A percentile compares a stretch with the other conserved stretches of the same genome.
phyloP scores from a whole-genome alignment of 768 basidiomycete species.

The Suillus hirtellus region DNA sequence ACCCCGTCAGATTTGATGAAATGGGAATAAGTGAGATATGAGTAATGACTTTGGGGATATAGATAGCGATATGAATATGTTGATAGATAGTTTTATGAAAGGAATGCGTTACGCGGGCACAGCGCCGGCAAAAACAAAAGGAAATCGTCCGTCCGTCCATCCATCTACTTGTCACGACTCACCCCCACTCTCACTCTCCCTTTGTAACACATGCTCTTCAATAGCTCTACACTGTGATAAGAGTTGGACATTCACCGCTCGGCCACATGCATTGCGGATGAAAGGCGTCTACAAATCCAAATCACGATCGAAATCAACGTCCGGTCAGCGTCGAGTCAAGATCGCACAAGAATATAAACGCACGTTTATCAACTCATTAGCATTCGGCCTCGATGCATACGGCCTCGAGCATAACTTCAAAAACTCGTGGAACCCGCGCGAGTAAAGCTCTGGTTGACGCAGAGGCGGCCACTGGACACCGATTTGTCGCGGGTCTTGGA shows the following conservation, averaged over 20 bases:
- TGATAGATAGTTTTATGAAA: slow-evolving; percentile 2
- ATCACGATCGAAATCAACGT: background rate
- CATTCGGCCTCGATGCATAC: slow-evolving; percentile 51
- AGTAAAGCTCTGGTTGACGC: slow-evolving; percentile 56
- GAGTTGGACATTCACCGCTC: slow-evolving; percentile 64
- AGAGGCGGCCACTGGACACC: slow-evolving; percentile 68
- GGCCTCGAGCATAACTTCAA: slow-evolving; percentile 66
- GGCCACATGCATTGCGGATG: slow-evolving; percentile 67
- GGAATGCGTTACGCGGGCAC: background rate
- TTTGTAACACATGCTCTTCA: slow-evolving; percentile 44
- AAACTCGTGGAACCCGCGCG: slow-evolving; percentile 74
- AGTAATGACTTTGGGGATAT: slow-evolving; percentile 1
- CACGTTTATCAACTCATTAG: slow-evolving; percentile 61
- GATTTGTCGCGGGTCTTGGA: slow-evolving; percentile 45
- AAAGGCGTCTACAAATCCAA: slow-evolving; percentile 50
- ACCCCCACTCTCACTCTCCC: slow-evolving; percentile 12
- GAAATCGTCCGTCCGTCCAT: background rate
- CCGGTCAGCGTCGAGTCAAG: background rate
- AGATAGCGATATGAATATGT: slow-evolving; percentile 7
- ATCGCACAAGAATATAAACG: slow-evolving; percentile 19
- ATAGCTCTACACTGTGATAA: slow-evolving; percentile 67
- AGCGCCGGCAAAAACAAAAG: background rate
- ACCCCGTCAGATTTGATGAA: background rate
- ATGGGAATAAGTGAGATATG: background rate
- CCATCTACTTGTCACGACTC: background rate